Evolutionary conservation across 2,329 filamentous ascomycete genomes (phyloP), one percentile per base, ranked within the genome.

Genomic region (Penicillium occitanis): DNA sequence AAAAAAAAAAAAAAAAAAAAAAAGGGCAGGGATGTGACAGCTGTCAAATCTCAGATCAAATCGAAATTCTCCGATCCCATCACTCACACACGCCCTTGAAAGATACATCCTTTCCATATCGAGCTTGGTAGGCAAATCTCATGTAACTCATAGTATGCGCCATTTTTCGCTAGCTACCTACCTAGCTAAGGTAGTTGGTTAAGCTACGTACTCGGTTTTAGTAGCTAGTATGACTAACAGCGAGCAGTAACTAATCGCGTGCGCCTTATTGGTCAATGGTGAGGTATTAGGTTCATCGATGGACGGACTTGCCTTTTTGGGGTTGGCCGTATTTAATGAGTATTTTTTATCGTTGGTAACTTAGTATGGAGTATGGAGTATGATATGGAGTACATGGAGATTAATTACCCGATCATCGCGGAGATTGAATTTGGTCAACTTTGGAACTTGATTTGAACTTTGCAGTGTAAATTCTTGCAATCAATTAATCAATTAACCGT

Each of bases 291-390:
- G 57, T 35, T 60, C 6, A 11, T 46, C 5, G 14, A 60, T 30
- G 57, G 40, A 46, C 57, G 57, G 57, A 60, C 37, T 60, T 60
- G 37, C 57, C 57, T n/a, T 42, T 3, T 19, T 60, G 22, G 40
- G 7, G 37, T 30, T 60, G 28, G 57, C 0, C 3, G 22, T 60
- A 60, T 46, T 17, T 35, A 6, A 33, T 8, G 7, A 8, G 30
- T 55, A 13, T 50, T 13, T 7, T 37, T 35, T 7, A 14, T 22
- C 28, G 25, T 10, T 2, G 2, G 30, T 25, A 25, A 25, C 25
- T 25, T 25, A 25, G 25, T 33, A 55, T 28, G 22, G 17, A 33
- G 8, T 55, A 53, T 25, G 48, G 22, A 51, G 22, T 14, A n/a
- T 10, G 25, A 19, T 53, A 53, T 50, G 46, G 46, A 50, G 46